A percentile compares a stretch with the other conserved stretches of the same genome.
Conservation (phyloP, 805 yeast species). For the Henningerozyma blattae region DNA sequence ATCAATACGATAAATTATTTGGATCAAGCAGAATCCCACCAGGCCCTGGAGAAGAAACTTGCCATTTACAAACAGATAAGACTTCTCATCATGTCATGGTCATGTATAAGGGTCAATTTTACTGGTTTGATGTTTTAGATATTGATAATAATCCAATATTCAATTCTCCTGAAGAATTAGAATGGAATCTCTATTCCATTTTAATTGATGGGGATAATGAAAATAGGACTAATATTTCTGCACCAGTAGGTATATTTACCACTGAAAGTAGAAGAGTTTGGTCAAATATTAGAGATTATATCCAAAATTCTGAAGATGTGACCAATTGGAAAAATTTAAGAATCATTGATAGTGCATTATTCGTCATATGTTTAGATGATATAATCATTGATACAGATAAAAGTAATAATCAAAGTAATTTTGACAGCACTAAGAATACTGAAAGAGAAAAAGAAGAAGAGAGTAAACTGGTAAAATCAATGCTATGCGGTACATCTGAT, state of each 20-base stretch:
- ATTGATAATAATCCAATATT: slow-evolving; percentile 56
- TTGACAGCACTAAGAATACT: no score
- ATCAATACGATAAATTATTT: slow-evolving; percentile 76
- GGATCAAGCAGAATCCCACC: slow-evolving; percentile 86
- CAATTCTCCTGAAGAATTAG: slow-evolving; percentile 56
- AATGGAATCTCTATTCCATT: slow-evolving; percentile 62
- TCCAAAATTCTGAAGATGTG: slow-evolving; percentile 32
- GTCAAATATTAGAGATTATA: slow-evolving; percentile 58
- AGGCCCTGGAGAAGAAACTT: slow-evolving; percentile 39
- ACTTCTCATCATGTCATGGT: slow-evolving; percentile 73
- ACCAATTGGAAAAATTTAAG: slow-evolving; percentile 60
- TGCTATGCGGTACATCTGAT: slow-evolving; percentile 75
- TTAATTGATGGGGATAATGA: slow-evolving; percentile 53
- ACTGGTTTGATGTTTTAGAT: slow-evolving; percentile 91
- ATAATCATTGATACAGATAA: slow-evolving; percentile 32
- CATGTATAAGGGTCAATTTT: slow-evolving; percentile 74
- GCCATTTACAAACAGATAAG: slow-evolving; percentile 73
- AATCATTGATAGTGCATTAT: slow-evolving; percentile 71
- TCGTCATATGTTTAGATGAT: slow-evolving; percentile 76
- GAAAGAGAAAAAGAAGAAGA: no score
- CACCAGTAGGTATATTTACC: slow-evolving; percentile 77
- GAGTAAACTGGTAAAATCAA: slow-evolving; percentile 65
- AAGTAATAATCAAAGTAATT: no score
- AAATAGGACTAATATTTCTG: not conserved
- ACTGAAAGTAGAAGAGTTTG: slow-evolving; percentile 83